These are phyloP conservation scores for Ramularia endophylla DNA, from an alignment of 2,329 filamentous ascomycete species.

Conservation along the genomic window DNA sequence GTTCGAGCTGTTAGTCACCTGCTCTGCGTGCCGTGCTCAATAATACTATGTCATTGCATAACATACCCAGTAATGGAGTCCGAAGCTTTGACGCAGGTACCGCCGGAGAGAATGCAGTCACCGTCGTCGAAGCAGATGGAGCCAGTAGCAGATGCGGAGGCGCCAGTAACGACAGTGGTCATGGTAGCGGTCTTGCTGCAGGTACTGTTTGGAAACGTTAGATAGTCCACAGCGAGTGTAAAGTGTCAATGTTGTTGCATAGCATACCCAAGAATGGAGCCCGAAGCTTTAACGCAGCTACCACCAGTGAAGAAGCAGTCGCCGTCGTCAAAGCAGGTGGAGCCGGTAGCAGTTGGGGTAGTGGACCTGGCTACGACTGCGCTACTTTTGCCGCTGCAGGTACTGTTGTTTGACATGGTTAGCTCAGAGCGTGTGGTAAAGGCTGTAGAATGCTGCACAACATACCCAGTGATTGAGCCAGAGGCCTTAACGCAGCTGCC, in stretches of 20 bases:
- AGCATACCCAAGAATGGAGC: slow-evolving; percentile 2
- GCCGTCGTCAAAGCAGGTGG: slow-evolving; percentile 5
- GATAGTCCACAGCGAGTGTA: neutral
- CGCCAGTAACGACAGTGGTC: neutral
- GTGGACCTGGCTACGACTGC: no score
- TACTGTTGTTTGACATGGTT: no score
- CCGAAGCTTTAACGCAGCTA: slow-evolving; percentile 1
- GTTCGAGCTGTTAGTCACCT: no score
- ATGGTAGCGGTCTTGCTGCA: neutral
- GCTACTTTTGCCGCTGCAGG: no score
- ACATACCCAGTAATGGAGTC: neutral
- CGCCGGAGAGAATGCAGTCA: slow-evolving; percentile 6
- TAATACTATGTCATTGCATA: neutral
- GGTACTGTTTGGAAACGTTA: neutral
- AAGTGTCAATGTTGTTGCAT: neutral
- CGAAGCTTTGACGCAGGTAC: slow-evolving; percentile 1
- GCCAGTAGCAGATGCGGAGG: slow-evolving; percentile 5
- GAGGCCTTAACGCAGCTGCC: no score
- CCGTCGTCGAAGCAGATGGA: slow-evolving; percentile 4
- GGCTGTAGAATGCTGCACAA: no score
- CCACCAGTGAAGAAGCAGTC: slow-evolving; percentile 6
- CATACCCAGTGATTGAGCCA: no score
- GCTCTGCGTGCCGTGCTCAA: neutral
- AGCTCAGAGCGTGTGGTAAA: no score
- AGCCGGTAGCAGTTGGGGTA: no score